Evolutionary conservation across 805 yeast species (phyloP), one percentile per base, ranked within the genome.

Genomic region (Blastobotrys chiropterorum): DNA sequence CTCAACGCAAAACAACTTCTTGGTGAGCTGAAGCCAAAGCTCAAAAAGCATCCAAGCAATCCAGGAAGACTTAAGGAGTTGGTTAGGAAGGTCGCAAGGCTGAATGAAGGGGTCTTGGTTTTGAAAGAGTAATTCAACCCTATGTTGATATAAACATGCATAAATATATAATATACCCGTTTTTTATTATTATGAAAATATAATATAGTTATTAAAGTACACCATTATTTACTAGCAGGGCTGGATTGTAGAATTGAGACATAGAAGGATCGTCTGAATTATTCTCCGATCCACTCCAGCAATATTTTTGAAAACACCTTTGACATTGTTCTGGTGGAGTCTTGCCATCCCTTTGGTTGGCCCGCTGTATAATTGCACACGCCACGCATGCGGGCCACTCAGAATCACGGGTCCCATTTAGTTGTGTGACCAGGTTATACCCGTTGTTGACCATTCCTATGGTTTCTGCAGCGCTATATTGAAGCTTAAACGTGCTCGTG

Each of bases 351-450:
- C 90, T 77, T 72, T 89, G 95, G 67, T 85, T 83, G 46, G 84
- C 80, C 65, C 97, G 82, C 66, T 88, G 84, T 51, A 90, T 72
- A 48, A 87, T 79, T 2, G 96, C 96, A 76, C 97, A 90, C 2
- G 86, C 86, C 45, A 89, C 75, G 72, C 96, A 90, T 3, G 82
- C 76, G 39, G 78, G 73, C 84, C 88, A 89, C 46, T 85, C 47
- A 8, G 26, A 14, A 44, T 26, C 21, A 2, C 47, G 65, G 6
- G 95, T 85, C 38, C 80, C 72, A 64, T 89, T 89, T 55, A 75
- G 73, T 64, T 86, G 79, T 1, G 92, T 74, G 19, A 86, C 77
- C 11, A 81, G 77, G 62, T 86, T 90, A 66, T 81, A 86, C 13
- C 96, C 96, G 65, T 89, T 89, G 60, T 74, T 69, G 53, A 89